A percentile compares a stretch with the other conserved stretches of the same genome.
Evolutionary conservation across 1,284 basidiomycete genomes (phyloP).

Genomic region (Tylopilus sp.): DNA sequence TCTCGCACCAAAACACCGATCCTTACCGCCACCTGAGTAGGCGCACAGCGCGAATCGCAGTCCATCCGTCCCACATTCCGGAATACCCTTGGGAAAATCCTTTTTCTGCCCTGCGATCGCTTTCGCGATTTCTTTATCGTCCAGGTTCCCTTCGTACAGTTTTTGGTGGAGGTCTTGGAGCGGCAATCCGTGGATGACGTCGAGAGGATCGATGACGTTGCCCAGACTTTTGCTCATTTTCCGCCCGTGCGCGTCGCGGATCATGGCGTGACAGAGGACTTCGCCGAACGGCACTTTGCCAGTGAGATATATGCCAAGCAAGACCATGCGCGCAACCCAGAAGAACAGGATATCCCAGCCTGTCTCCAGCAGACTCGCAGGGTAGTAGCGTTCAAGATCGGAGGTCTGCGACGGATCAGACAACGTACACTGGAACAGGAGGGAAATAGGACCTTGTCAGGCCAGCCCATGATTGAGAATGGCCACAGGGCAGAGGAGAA

Average conservation of each 20-base stretch:
- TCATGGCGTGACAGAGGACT: slow-evolving; percentile 99
- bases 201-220: slow-evolving; percentile 97
- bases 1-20: background rate
- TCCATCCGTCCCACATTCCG: slow-evolving; percentile 97
- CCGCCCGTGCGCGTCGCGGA: slow-evolving; percentile 96
- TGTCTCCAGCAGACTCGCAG: slow-evolving; percentile 88
- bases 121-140: slow-evolving; percentile 90
- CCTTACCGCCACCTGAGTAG: slow-evolving; percentile 83
- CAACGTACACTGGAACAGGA: background rate
- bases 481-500: slow-evolving; percentile 99
- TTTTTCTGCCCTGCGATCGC: slow-evolving; percentile 97
- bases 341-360: slow-evolving; percentile 99
- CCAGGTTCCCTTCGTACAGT: slow-evolving; percentile 89
- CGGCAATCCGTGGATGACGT: slow-evolving; percentile 87
- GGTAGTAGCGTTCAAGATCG: slow-evolving; percentile 85
- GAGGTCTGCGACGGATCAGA: slow-evolving; percentile 48
- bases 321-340: slow-evolving; percentile 99
- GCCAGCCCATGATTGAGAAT: slow-evolving; percentile 98
- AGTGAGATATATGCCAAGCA: slow-evolving; percentile 90
- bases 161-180: slow-evolving; percentile 88
- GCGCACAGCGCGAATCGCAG: slow-evolving; percentile 94
- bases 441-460: slow-evolving; percentile 62
- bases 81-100: slow-evolving; percentile 98
- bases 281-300: slow-evolving; percentile 93
- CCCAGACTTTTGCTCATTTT: slow-evolving; percentile 99